phyloP scores from a whole-genome alignment of 768 basidiomycete genomes.

The Boletus tylopilopsis region DNA sequence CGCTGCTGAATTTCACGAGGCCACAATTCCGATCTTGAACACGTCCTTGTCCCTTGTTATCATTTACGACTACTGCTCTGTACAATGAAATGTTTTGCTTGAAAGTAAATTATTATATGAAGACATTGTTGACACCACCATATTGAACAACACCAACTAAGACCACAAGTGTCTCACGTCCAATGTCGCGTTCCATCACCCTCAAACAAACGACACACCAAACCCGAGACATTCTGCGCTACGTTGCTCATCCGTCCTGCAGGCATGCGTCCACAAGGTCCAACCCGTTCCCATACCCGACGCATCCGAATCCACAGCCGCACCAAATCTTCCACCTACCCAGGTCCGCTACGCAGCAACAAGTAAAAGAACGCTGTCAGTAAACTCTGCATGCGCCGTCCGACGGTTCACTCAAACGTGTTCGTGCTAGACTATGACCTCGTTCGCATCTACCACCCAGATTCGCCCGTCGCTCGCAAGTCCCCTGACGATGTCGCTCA shows the following conservation, averaged over 20 bases:
- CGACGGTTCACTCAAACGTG: not conserved
- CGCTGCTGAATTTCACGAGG: too few relatives aligned
- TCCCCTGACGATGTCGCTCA: constrained; percentile 50
- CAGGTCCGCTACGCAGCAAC: constrained; percentile 43
- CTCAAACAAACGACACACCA: constrained; percentile 4
- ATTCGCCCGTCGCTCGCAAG: constrained; percentile 46
- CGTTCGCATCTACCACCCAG: constrained; percentile 76
- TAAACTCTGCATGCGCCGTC: constrained; percentile 7
- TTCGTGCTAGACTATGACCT: constrained; percentile 64
- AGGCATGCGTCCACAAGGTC: constrained; percentile 18
- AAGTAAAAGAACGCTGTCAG: constrained; percentile 59
- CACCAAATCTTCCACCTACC: constrained; percentile 65
- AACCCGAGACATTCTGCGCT: constrained; percentile 6
- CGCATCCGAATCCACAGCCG: constrained; percentile 48
- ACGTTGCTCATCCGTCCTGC: constrained; percentile 5
- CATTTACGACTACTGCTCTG: not conserved
- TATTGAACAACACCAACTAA: too few relatives aligned
- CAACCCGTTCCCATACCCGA: constrained; percentile 49
- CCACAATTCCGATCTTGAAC: not conserved
- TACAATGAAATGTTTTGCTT: too few relatives aligned
- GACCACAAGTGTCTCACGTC: not conserved
- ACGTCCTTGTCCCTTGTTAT: not conserved
- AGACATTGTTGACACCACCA: too few relatives aligned
- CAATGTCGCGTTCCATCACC: constrained; percentile 5
- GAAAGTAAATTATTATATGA: too few relatives aligned